Evolutionary conservation across 805 yeast genomes (phyloP).

Genomic region (Cyberlindnera petersonii): DNA sequence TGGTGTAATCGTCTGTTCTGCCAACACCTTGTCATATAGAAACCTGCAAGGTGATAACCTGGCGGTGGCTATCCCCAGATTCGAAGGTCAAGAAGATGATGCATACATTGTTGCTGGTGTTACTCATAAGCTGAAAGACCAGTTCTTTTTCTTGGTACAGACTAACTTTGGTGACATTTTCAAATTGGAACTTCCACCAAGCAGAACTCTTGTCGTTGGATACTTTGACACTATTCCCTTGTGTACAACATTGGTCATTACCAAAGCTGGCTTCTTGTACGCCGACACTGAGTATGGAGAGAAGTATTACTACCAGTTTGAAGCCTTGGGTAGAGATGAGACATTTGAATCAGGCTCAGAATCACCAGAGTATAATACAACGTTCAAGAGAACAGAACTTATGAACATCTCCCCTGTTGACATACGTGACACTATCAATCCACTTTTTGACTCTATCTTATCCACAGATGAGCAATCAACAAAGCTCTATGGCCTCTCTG

Average conservation of each 20-base stretch:
- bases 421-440: slow-evolving; percentile 42
- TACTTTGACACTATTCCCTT: slow-evolving; percentile 78
- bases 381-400: slow-evolving; percentile 33
- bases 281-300: slow-evolving; percentile 61
- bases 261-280: slow-evolving; percentile 73
- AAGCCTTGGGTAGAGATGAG: slow-evolving; percentile 62
- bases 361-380: slow-evolving; percentile 29
- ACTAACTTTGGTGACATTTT: slow-evolving; percentile 69
- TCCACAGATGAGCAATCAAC: slow-evolving; percentile 33
- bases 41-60: slow-evolving; percentile 36
- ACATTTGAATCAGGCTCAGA: slow-evolving; percentile 32
- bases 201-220: slow-evolving; percentile 43
- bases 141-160: slow-evolving; percentile 69
- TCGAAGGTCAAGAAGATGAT: slow-evolving; percentile 28
- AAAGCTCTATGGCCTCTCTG: slow-evolving; percentile 39
- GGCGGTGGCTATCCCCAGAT: slow-evolving; percentile 53
- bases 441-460: slow-evolving; percentile 44
- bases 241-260: slow-evolving; percentile 51
- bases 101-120: slow-evolving; percentile 50
- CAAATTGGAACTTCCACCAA: slow-evolving; percentile 54
- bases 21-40: slow-evolving; percentile 49
- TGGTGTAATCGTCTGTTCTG: slow-evolving; percentile 64
- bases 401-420: slow-evolving; percentile 61
- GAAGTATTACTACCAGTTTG: slow-evolving; percentile 73
- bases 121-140: slow-evolving; percentile 58